phyloP scores from a whole-genome alignment of 2,329 filamentous ascomycete genomes.

The Colletotrichum incanum region DNA sequence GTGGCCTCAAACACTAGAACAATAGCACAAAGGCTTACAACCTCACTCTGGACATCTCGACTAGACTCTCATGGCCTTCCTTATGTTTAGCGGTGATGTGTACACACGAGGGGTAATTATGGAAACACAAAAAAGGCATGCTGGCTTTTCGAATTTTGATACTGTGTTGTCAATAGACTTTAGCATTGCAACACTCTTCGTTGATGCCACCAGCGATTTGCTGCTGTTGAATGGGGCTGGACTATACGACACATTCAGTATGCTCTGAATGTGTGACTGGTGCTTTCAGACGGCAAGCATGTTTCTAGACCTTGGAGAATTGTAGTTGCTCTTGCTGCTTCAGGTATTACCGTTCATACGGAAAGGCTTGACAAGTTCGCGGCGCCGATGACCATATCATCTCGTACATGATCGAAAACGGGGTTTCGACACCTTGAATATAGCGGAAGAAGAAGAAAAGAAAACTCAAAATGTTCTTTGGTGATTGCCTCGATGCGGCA shows the following conservation, averaged over 20 bases:
- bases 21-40: neutral
- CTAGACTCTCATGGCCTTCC: neutral
- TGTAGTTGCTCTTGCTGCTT: too few relatives aligned
- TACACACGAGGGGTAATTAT: slow-evolving; percentile 45
- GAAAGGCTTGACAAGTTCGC: slow-evolving; percentile 19
- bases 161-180: neutral
- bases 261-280: slow-evolving; percentile 1
- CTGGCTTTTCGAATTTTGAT: slow-evolving; percentile 38
- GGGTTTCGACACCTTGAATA: too few relatives aligned
- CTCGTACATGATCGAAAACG: slow-evolving; percentile 36
- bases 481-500: neutral
- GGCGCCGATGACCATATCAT: slow-evolving; percentile 40
- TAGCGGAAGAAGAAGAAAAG: too few relatives aligned
- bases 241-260: slow-evolving; percentile 2
- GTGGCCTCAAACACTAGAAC: slow-evolving; percentile 45
- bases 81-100: slow-evolving; percentile 11
- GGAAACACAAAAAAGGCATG: slow-evolving; percentile 46
- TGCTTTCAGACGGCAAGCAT: too few relatives aligned
- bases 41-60: neutral
- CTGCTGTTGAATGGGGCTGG: neutral
- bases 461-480: too few relatives aligned
- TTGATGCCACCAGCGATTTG: neutral
- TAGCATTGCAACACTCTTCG: neutral
- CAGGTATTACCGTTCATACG: slow-evolving; percentile 18
- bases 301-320: too few relatives aligned